Percentiles rank a stretch among this genome's conserved stretches.
These are phyloP conservation scores for Scheffersomyces cryptocercus DNA, from an alignment of 1,139 yeast genomes.

Conservation along the genomic window DNA sequence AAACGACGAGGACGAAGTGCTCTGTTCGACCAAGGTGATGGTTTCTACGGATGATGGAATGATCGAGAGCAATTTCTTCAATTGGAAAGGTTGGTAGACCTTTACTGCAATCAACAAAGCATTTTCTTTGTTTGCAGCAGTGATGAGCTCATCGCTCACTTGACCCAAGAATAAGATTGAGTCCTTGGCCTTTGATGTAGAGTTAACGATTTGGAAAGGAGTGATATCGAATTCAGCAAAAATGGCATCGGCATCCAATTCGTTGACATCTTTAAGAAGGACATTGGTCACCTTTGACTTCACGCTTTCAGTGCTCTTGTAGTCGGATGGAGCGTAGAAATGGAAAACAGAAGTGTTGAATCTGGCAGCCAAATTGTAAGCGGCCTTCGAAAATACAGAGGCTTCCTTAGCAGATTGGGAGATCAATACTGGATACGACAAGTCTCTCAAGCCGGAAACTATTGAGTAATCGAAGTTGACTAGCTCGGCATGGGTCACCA, in stretches of 20 bases:
- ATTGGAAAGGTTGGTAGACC: slow-evolving; percentile 71
- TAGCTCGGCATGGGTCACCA: slow-evolving; percentile 65
- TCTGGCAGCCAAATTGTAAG: slow-evolving; percentile 56
- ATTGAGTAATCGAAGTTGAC: slow-evolving; percentile 60
- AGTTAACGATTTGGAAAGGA: slow-evolving; percentile 31
- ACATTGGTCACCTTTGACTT: slow-evolving; percentile 17
- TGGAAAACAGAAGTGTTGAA: slow-evolving; percentile 64
- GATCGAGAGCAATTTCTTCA: slow-evolving; percentile 47
- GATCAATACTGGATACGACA: slow-evolving; percentile 61
- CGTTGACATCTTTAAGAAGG: slow-evolving; percentile 6
- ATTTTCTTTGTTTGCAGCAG: slow-evolving; percentile 41
- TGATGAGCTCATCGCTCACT: slow-evolving; percentile 43
- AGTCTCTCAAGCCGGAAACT: slow-evolving; percentile 70
- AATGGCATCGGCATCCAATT: slow-evolving; percentile 24
- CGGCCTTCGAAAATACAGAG: slow-evolving; percentile 51
- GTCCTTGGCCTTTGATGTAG: slow-evolving; percentile 39
- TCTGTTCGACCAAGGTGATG: slow-evolving; percentile 67
- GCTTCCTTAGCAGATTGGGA: slow-evolving; percentile 62
- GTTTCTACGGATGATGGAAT: slow-evolving; percentile 60
- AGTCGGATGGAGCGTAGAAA: slow-evolving; percentile 47
- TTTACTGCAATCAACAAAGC: slow-evolving; percentile 59
- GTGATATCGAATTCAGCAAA: slow-evolving; percentile 25
- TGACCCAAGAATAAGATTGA: slow-evolving; percentile 66
- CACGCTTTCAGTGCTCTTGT: slow-evolving; percentile 16
- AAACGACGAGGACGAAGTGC: slow-evolving; percentile 50